phyloP scores from a whole-genome alignment of 495 filamentous ascomycete genomes.

The Saxophila tyrrhenica region DNA sequence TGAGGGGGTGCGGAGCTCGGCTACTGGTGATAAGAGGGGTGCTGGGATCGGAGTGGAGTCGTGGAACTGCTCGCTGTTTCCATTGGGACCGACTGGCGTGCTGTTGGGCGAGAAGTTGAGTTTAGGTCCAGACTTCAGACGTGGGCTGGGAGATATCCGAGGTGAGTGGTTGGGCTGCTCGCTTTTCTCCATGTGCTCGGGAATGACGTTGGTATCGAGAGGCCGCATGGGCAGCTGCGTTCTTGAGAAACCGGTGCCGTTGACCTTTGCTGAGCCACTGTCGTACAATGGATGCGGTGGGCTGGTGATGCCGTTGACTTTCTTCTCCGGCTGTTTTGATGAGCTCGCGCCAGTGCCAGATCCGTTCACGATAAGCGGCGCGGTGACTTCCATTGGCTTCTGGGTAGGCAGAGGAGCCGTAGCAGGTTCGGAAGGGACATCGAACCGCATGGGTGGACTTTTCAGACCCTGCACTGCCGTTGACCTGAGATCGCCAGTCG shows the following conservation, averaged over 20 bases:
- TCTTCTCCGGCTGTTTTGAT: neutral
- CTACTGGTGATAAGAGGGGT: constrained; percentile 37
- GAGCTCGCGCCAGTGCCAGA: constrained; percentile 19
- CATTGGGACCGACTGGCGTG: neutral
- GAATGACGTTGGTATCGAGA: neutral
- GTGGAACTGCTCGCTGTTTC: neutral
- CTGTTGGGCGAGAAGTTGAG: constrained; percentile 9
- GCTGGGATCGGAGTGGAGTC: constrained; percentile 8
- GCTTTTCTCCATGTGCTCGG: neutral
- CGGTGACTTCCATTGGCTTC: constrained; percentile 16
- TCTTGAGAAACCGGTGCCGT: neutral
- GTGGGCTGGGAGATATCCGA: constrained; percentile 1
- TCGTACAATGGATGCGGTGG: neutral
- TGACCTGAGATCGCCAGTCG: constrained; percentile 10
- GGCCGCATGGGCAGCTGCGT: constrained; percentile 5
- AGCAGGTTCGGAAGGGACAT: neutral
- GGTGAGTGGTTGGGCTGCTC: neutral
- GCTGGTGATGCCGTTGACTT: constrained; percentile 1
- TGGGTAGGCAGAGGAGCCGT: neutral
- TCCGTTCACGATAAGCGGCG: constrained; percentile 38
- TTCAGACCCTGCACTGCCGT: constrained; percentile 2
- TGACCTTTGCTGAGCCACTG: neutral
- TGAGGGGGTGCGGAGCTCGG: constrained; percentile 37
- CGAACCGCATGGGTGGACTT: constrained; percentile 6
- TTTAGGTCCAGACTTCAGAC: neutral